Evolutionary conservation across 768 basidiomycete genomes (phyloP).

Genomic region (Cantharellus cinnabarinus): DNA sequence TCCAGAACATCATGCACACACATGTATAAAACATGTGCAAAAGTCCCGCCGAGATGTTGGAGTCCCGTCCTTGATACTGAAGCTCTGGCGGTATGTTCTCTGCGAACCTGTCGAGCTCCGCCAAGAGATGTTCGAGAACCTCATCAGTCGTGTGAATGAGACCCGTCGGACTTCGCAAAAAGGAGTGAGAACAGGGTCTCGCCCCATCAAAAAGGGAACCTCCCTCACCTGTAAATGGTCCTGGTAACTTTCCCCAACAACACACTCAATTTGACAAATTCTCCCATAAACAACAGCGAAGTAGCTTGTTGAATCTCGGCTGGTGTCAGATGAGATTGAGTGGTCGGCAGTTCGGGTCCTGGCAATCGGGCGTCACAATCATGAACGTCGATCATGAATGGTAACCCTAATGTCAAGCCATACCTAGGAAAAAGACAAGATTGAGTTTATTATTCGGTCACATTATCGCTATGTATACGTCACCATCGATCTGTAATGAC

Average conservation of each 20-base stretch:
- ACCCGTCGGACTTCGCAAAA: conserved; percentile 49
- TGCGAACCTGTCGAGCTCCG: conserved; percentile 38
- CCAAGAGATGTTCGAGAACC: conserved; percentile 29
- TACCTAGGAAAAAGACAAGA: conserved; percentile 27
- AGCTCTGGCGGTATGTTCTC: conserved; percentile 55
- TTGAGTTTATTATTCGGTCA: not conserved
- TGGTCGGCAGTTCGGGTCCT: conserved; percentile 60
- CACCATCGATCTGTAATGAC: conserved; percentile 83
- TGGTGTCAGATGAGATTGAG: conserved; percentile 19
- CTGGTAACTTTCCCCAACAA: conserved; percentile 82
- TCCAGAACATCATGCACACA: conserved; percentile 92
- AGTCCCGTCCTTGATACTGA: conserved; percentile 51
- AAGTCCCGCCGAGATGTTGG: conserved; percentile 34
- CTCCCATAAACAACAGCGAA: conserved; percentile 46
- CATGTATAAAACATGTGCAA: conserved; percentile 77
- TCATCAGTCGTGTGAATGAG: conserved; percentile 70
- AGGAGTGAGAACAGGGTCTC: conserved; percentile 2
- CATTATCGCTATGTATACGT: too few species aligned
- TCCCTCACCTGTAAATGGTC: conserved; percentile 65
- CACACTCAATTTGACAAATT: conserved; percentile 79
- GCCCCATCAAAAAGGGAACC: not conserved
- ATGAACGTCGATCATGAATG: conserved; percentile 87
- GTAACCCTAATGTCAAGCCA: conserved; percentile 77
- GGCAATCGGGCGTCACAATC: conserved; percentile 93
- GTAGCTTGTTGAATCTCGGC: conserved; percentile 6